Percentiles rank a stretch among this genome's conserved stretches.
These are phyloP conservation scores for Trichoderma atrobrunneum DNA, from an alignment of 2,329 filamentous ascomycete genomes.

Conservation along the genomic window DNA sequence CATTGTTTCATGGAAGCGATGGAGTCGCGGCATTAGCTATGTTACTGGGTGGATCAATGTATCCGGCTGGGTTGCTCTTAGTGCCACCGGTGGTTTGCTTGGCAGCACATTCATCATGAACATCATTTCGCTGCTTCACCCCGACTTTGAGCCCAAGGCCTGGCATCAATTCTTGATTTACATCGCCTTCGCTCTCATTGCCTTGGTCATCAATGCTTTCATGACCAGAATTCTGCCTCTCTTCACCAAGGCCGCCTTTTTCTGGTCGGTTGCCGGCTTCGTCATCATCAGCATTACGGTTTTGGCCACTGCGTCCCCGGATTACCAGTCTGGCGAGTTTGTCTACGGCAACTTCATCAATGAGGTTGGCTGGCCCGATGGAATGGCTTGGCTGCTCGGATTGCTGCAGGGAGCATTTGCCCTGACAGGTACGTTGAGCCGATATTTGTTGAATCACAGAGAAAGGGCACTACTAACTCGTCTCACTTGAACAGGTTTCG, in stretches of 20 bases:
- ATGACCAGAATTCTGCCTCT: conserved; percentile 54
- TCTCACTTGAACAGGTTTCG: conserved; percentile 37
- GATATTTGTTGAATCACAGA: not conserved
- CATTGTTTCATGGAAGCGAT: conserved; percentile 57
- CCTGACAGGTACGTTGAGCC: conserved; percentile 34
- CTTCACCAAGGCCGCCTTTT: conserved; percentile 66
- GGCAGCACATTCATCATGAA: conserved; percentile 66
- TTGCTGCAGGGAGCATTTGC: conserved; percentile 52
- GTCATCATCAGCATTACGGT: conserved; percentile 67
- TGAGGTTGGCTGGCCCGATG: conserved; percentile 66
- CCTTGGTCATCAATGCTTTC: conserved; percentile 65
- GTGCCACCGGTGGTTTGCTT: conserved; percentile 65
- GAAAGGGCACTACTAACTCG: not conserved
- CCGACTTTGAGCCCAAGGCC: conserved; percentile 52
- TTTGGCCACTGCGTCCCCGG: conserved; percentile 61
- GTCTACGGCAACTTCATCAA: conserved; percentile 70
- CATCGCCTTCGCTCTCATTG: conserved; percentile 58
- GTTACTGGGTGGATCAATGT: conserved; percentile 72
- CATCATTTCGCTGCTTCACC: conserved; percentile 60
- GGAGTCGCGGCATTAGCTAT: conserved; percentile 63
- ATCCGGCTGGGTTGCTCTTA: conserved; percentile 68
- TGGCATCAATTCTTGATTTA: conserved; percentile 77
- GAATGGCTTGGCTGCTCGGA: conserved; percentile 57
- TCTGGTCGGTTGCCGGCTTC: conserved; percentile 69
- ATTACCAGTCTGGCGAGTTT: conserved; percentile 62